Conservation (phyloP, 1,284 basidiomycete genomes). For the Phellinidium pouzarii region DNA sequence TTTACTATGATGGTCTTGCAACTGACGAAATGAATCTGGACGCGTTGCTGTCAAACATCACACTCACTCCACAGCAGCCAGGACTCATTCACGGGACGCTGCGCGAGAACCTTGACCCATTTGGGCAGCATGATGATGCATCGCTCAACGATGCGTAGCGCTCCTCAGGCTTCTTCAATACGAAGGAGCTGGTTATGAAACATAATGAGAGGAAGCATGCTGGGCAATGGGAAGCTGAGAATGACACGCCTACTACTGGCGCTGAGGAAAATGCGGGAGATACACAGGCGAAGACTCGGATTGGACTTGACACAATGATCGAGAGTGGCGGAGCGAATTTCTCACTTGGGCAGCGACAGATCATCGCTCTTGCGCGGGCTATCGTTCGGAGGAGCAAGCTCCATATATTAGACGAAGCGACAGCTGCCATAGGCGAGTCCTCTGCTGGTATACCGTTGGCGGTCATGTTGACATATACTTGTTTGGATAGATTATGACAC, state of each 20-base stretch:
- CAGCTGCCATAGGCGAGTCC: slow-evolving; percentile 21
- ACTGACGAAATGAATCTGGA: slow-evolving; percentile 35
- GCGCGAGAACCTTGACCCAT: slow-evolving; percentile 31
- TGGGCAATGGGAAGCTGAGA: slow-evolving; percentile 36
- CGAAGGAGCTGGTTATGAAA: slow-evolving; percentile 14
- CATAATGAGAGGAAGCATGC: slow-evolving; percentile 16
- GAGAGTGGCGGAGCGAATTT: slow-evolving; percentile 17
- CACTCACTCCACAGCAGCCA: slow-evolving; percentile 45
- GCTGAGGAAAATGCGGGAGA: background rate
- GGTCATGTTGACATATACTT: background rate
- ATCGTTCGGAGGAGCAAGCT: slow-evolving; percentile 28
- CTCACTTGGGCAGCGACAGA: slow-evolving; percentile 25
- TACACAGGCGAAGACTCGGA: background rate
- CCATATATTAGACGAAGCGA: slow-evolving; percentile 31
- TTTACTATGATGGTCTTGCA: slow-evolving; percentile 31
- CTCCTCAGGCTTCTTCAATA: slow-evolving; percentile 33
- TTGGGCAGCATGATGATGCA: slow-evolving; percentile 41
- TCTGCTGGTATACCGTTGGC: slow-evolving; percentile 25
- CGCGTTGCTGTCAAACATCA: slow-evolving; percentile 37
- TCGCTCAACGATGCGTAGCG: slow-evolving; percentile 42
- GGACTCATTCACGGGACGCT: slow-evolving; percentile 23
- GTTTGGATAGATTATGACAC: slow-evolving; percentile 20
- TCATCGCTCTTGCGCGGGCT: slow-evolving; percentile 40
- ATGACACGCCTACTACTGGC: slow-evolving; percentile 32
- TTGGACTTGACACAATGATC: slow-evolving; percentile 14